A percentile compares a stretch with the other conserved stretches of the same genome.
phyloP scores from a whole-genome alignment of 2,329 filamentous ascomycete species.

The Coniochaeta ligniaria region DNA sequence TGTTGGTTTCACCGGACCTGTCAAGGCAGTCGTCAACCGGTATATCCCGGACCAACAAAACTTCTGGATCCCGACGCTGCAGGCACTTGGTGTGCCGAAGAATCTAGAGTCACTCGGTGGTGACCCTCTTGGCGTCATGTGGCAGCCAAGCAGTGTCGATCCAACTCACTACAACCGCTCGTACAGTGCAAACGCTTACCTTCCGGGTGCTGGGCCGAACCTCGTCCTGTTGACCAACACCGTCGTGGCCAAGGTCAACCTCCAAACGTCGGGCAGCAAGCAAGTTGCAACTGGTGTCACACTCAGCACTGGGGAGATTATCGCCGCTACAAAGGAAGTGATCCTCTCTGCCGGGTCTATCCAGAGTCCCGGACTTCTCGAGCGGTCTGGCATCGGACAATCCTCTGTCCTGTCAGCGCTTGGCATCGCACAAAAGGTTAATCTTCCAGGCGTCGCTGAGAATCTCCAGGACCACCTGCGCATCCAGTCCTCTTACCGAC shows the following conservation, averaged over 20 bases:
- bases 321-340: constrained; percentile 21
- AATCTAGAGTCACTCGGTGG: constrained; percentile 40
- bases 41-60: constrained; percentile 33
- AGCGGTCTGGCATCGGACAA: constrained; percentile 49
- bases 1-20: constrained; percentile 11
- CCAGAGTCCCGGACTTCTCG: constrained; percentile 50
- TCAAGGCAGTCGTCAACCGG: constrained; percentile 27
- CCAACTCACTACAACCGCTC: constrained; percentile 38
- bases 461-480: constrained; percentile 32
- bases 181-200: constrained; percentile 36
- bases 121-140: constrained; percentile 41
- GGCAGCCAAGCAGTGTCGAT: constrained; percentile 40
- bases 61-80: constrained; percentile 36
- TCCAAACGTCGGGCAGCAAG: constrained; percentile 13
- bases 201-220: constrained; percentile 31
- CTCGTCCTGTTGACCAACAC: constrained; percentile 29
- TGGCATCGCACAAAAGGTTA: constrained; percentile 37
- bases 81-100: constrained; percentile 31
- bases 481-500: constrained; percentile 11
- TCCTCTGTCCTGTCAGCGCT: constrained; percentile 35
- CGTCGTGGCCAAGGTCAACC: constrained; percentile 28
- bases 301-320: constrained; percentile 15
- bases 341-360: constrained; percentile 36
- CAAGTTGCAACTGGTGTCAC: constrained; percentile 14
- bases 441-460: constrained; percentile 51